phyloP scores from a whole-genome alignment of 129 eudicot genomes.

The Helichrysum umbraculigerum region DNA sequence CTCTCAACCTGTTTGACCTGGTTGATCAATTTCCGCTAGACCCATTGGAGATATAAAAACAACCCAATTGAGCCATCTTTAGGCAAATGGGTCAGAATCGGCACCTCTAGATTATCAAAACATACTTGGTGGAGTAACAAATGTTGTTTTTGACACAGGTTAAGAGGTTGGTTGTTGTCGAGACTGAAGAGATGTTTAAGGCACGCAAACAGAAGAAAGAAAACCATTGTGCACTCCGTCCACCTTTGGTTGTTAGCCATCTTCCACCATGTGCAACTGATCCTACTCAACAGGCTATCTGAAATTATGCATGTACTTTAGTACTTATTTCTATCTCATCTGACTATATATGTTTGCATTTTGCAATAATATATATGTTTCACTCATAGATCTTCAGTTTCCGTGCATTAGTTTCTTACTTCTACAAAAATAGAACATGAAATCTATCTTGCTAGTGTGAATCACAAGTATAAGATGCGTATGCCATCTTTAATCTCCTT shows the following conservation, averaged over 20 bases:
- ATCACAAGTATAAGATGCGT: neutral
- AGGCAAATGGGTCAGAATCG: too few species aligned
- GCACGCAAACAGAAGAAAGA: conserved; percentile 56
- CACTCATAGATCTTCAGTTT: neutral
- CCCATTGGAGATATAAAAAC: too few species aligned
- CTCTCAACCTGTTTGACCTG: too few species aligned
- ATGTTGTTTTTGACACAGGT: conserved; percentile 36
- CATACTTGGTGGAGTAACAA: neutral
- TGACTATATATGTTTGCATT: too few species aligned
- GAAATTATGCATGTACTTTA: too few species aligned
- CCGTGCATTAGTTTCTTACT: neutral
- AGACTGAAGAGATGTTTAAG: conserved; percentile 75
- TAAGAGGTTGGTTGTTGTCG: conserved; percentile 67
- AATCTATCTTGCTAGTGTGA: neutral
- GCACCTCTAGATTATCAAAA: too few species aligned
- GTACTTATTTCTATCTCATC: too few species aligned
- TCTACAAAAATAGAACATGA: neutral
- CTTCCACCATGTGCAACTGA: conserved; percentile 6
- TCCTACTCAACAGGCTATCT: neutral
- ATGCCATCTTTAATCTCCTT: neutral
- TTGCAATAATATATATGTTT: neutral
- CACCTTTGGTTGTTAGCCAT: conserved; percentile 59
- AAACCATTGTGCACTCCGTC: conserved; percentile 56
- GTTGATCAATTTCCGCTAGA: too few species aligned
- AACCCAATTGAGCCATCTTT: too few species aligned